phyloP scores from a whole-genome alignment of 2,329 filamentous ascomycete species.

The Knufia petricola region DNA sequence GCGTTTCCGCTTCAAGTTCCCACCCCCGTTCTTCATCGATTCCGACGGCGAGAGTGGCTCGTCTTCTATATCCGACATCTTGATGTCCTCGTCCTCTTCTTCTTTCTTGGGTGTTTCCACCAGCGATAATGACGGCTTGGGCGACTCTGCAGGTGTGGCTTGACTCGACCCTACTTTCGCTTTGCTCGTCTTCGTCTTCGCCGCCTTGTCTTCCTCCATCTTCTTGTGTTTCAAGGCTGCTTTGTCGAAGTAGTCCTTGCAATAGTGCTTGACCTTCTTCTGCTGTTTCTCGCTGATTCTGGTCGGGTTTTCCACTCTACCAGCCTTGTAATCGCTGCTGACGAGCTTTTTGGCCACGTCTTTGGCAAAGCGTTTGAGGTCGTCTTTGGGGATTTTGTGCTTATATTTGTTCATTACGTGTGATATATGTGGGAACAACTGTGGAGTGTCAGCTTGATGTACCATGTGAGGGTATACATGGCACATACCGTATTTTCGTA shows the following conservation, averaged over 20 bases:
- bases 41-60: constrained; percentile 27
- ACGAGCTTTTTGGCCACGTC: constrained; percentile 81
- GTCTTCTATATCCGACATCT: constrained; percentile 35
- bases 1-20: constrained; percentile 55
- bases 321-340: constrained; percentile 81
- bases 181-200: constrained; percentile 29
- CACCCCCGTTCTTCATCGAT: constrained; percentile 18
- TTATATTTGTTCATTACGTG: constrained; percentile 79
- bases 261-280: constrained; percentile 72
- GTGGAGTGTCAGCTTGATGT: constrained; percentile 1
- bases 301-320: constrained; percentile 73
- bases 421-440: constrained; percentile 80
- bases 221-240: constrained; percentile 66
- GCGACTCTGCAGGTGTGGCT: constrained; percentile 21
- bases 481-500: constrained; percentile 81
- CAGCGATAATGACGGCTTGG: constrained; percentile 15
- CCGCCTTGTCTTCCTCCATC: constrained; percentile 56
- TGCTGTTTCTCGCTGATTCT: constrained; percentile 67
- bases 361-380: constrained; percentile 55
- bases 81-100: constrained; percentile 26
- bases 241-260: constrained; percentile 78
- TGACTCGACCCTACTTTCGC: constrained; percentile 20
- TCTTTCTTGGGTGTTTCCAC: constrained; percentile 17
- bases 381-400: constrained; percentile 74
- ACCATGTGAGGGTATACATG: not conserved